Conservation (phyloP, 805 yeast species). For the Wickerhamiella sergipiensis region DNA sequence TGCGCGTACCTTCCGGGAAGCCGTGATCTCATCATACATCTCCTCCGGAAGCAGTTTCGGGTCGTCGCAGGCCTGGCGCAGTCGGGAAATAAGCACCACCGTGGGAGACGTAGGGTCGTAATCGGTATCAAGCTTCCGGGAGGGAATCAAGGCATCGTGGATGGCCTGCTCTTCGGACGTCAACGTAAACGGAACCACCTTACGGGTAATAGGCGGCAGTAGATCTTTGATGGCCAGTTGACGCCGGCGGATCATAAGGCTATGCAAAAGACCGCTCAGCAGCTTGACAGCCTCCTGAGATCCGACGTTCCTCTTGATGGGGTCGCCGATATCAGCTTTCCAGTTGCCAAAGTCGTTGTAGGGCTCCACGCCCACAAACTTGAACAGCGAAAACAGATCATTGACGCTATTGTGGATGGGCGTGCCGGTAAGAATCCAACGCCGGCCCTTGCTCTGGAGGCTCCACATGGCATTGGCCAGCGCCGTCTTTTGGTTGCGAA, state of each 20-base stretch:
- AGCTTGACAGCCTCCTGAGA: slow-evolving; percentile 19
- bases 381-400: slow-evolving; percentile 39
- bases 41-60: slow-evolving; percentile 2
- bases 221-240: slow-evolving; percentile 25
- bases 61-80: slow-evolving; percentile 14
- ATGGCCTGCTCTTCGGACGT: background rate
- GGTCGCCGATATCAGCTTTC: slow-evolving; percentile 19
- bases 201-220: slow-evolving; percentile 9
- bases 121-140: too few relatives aligned
- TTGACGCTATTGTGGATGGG: slow-evolving; percentile 45
- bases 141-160: too few relatives aligned
- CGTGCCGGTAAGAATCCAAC: slow-evolving; percentile 52
- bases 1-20: background rate
- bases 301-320: too few relatives aligned
- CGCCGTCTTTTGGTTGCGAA: slow-evolving; percentile 38
- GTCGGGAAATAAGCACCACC: slow-evolving; percentile 2
- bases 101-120: too few relatives aligned
- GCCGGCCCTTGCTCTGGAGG: slow-evolving; percentile 30
- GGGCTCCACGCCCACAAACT: slow-evolving; percentile 26
- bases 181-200: slow-evolving; percentile 2
- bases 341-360: slow-evolving; percentile 16
- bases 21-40: background rate
- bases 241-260: slow-evolving; percentile 34
- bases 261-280: slow-evolving; percentile 20
- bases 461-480: slow-evolving; percentile 33